A percentile compares a stretch with the other conserved stretches of the same genome.
phyloP scores from a whole-genome alignment of 352 stramenopile genomes.

The Phytophthora macrochlamydospora region DNA sequence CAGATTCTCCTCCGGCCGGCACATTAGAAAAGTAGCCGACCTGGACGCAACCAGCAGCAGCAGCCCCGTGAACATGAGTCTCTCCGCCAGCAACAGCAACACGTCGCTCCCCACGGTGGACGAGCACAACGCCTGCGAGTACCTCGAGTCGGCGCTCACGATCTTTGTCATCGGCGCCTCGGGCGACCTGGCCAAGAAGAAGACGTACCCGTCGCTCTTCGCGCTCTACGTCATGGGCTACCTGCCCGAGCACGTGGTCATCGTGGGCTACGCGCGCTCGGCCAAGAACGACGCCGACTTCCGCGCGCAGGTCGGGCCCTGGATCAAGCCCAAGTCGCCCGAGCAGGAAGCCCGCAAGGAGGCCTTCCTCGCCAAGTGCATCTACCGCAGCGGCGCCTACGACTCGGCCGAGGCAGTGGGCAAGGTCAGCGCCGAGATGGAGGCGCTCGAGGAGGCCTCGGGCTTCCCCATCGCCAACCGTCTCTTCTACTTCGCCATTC shows the following conservation, averaged over 20 bases:
- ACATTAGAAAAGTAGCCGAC: slow-evolving; percentile 46
- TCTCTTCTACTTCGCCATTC: slow-evolving; percentile 98
- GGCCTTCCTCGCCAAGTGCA: slow-evolving; percentile 75
- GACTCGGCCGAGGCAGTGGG: slow-evolving; percentile 84
- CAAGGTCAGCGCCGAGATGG: slow-evolving; percentile 76
- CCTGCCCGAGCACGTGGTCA: slow-evolving; percentile 81
- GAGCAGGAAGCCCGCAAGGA: slow-evolving; percentile 66
- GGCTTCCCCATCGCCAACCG: slow-evolving; percentile 70
- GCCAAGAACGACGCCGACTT: slow-evolving; percentile 87
- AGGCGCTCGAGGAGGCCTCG: slow-evolving; percentile 56
- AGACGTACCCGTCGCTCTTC: slow-evolving; percentile 93
- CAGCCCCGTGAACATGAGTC: slow-evolving; percentile 31
- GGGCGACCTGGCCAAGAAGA: slow-evolving; percentile 91
- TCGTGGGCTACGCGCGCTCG: slow-evolving; percentile 87
- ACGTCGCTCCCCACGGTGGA: slow-evolving; percentile 25
- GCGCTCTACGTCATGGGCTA: slow-evolving; percentile 81
- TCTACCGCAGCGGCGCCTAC: slow-evolving; percentile 84
- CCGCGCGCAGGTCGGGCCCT: slow-evolving; percentile 72
- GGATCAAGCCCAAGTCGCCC: slow-evolving; percentile 57
- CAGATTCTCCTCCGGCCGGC: slow-evolving; percentile 41
- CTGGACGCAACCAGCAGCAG: slow-evolving; percentile 15
- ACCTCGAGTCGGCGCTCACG: slow-evolving; percentile 69
- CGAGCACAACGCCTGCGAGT: slow-evolving; percentile 71
- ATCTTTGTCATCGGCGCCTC: slow-evolving; percentile 90
- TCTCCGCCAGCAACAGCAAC: slow-evolving; percentile 32